phyloP scores from a whole-genome alignment of 176 grass and related monocot species.

The Cenchrus purpureus region DNA sequence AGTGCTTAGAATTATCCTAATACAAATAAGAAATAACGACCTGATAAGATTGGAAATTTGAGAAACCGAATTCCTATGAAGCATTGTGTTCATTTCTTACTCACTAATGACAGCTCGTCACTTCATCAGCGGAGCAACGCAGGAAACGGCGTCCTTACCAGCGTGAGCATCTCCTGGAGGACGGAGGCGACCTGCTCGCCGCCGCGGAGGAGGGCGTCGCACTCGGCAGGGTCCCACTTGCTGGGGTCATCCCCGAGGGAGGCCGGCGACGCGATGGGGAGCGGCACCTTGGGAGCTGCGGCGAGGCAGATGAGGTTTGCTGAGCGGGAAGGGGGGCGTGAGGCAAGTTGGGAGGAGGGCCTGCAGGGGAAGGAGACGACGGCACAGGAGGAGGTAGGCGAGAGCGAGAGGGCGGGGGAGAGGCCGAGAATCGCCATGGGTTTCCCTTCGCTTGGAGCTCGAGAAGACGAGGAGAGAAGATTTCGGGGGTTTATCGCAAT shows the following conservation, averaged over 20 bases:
- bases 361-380: constrained; percentile 5
- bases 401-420: constrained; percentile 1
- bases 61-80: neutral
- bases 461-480: too few species aligned
- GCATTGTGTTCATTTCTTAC: neutral
- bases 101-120: neutral
- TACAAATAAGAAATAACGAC: neutral
- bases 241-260: constrained; percentile 44
- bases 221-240: constrained; percentile 62
- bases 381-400: constrained; percentile 2
- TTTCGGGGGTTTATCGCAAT: too few species aligned
- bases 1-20: too few species aligned
- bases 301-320: constrained; percentile 30
- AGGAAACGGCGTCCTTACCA: constrained; percentile 46
- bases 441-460: neutral
- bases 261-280: constrained; percentile 48
- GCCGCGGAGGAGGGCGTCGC: constrained; percentile 80
- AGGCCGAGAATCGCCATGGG: constrained; percentile 50
- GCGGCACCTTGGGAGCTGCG: constrained; percentile 44
- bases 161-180: constrained; percentile 88
- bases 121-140: neutral
- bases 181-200: constrained; percentile 95
- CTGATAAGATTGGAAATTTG: neutral
- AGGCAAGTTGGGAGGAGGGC: constrained; percentile 5
- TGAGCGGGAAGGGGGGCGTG: neutral